Evolutionary conservation across 345 rosid species (phyloP).

Genomic region (Kandelia obovata): DNA sequence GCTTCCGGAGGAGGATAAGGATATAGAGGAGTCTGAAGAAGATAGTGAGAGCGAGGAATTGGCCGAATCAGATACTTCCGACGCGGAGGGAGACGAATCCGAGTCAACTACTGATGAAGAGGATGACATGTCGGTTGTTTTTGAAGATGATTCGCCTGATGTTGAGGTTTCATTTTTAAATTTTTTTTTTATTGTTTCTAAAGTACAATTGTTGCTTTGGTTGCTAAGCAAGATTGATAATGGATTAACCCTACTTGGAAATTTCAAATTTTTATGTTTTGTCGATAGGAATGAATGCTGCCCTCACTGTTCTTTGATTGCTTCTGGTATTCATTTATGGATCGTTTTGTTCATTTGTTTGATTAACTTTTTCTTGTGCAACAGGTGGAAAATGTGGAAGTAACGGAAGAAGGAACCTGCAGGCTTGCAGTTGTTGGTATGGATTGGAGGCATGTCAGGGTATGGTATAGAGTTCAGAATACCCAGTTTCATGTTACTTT

Average conservation of each 20-base stretch:
- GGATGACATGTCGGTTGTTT: conserved; percentile 44
- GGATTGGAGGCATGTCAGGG: conserved; percentile 96
- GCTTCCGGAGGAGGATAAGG: background rate
- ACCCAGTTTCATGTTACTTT: too few relatives aligned
- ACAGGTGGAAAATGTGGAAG: conserved; percentile 65
- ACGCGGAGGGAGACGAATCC: conserved; percentile 30
- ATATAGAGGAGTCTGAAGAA: conserved; percentile 16
- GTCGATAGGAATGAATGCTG: background rate
- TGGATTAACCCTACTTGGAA: background rate
- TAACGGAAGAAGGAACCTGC: conserved; percentile 60
- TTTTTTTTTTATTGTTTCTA: background rate
- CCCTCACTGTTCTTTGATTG: background rate
- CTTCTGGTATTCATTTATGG: too few relatives aligned
- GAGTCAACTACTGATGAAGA: conserved; percentile 57
- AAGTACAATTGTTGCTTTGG: background rate
- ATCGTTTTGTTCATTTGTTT: background rate
- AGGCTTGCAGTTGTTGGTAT: conserved; percentile 78
- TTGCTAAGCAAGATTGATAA: background rate
- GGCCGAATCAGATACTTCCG: conserved; percentile 17
- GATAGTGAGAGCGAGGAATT: conserved; percentile 31
- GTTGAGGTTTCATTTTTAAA: conserved; percentile 31
- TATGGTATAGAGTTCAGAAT: conserved; percentile 26
- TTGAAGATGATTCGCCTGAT: conserved; percentile 50
- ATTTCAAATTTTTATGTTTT: background rate
- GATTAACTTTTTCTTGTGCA: conserved; percentile 2